Base-by-base conservation (phyloP, 441 rosid species). In the Manihot esculenta region DNA sequence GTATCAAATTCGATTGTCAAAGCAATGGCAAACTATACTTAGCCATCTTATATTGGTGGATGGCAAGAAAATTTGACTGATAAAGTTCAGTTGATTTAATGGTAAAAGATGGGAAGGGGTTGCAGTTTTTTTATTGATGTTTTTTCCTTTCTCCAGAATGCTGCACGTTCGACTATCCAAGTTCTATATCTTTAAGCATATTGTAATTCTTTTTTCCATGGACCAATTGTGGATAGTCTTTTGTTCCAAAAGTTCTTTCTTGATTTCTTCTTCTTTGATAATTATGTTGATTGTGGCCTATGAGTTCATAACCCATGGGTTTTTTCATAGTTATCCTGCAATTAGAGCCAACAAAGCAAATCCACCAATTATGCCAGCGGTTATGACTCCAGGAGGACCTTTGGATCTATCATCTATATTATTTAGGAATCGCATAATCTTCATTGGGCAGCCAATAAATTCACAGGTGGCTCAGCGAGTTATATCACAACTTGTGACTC, bases 401-500 rank as follows among this genome's bases (percentile, higher is more conserved):
- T 60, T 89, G 78, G 99, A 92, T 77, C 91, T 92, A 24, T 84
- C 93, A 75, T 84, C 91, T 55, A 91, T 94, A 61, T 72, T 94
- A 62, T 86, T 90, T 61, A 84, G 96, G 48, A 92, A 90, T 76
- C 91, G 97, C 53, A 90, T 92, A 24, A 89, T 94, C 77, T 94
- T 94, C 76, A 83, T 90, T 5, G 99, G 97, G 72, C 87, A 90
- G 79, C 89, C 96, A 65, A 49, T 94, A 58, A 89, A 86, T 76
- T 81, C 97, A 30, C 87, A 79, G 78, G 99, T 88, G 81, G 96
- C 99, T 76, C 97, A 92, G 82, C 83, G 86, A 67, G 94, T 88
- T 73, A 89, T 92, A 82, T 84, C 97, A 30, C 99, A 92, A 86
- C 97, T 92, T 67, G 91, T 92, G 62, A 90, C 97, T 69, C 88